These are phyloP conservation scores for Arthromyces matolae DNA, from an alignment of 768 basidiomycete genomes.

Conservation along the genomic window DNA sequence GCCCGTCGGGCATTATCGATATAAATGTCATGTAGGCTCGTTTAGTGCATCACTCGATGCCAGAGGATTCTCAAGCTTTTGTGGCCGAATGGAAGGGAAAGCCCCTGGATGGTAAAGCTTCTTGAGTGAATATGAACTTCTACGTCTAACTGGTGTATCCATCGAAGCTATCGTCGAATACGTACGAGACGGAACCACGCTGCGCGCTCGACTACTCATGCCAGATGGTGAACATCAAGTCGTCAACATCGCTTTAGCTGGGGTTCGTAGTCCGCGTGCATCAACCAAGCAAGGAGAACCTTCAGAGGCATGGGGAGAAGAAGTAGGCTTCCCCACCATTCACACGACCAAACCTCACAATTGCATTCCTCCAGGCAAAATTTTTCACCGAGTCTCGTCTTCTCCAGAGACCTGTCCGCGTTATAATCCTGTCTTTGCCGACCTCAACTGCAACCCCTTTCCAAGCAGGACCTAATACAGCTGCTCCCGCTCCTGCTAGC, in stretches of 20 bases:
- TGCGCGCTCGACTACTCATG: conserved; percentile 85
- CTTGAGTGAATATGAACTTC: conserved; percentile 2
- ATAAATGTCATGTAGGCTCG: no score
- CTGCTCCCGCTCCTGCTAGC: conserved; percentile 64
- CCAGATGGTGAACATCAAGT: conserved; percentile 89
- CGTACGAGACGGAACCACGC: conserved; percentile 87
- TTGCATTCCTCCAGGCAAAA: conserved; percentile 60
- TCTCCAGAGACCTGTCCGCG: conserved; percentile 73
- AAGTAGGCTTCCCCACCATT: conserved; percentile 46
- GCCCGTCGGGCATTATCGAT: no score
- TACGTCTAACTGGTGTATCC: conserved; percentile 7
- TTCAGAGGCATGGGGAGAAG: conserved; percentile 85
- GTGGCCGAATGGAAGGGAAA: conserved; percentile 91
- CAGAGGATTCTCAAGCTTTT: conserved; percentile 83
- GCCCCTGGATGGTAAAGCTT: conserved; percentile 67
- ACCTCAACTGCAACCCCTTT: conserved; percentile 78
- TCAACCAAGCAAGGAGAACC: conserved; percentile 71
- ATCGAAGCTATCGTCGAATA: conserved; percentile 83
- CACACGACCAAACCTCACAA: conserved; percentile 11
- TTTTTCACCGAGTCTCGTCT: conserved; percentile 90
- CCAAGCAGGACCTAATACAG: conserved; percentile 50
- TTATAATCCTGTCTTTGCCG: conserved; percentile 77
- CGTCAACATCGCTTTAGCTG: conserved; percentile 80
- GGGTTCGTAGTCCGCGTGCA: conserved; percentile 70
- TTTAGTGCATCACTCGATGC: conserved; percentile 81